phyloP scores from a whole-genome alignment of 2,329 filamentous ascomycete species.

The Pseudovirgaria hyperparasitica region DNA sequence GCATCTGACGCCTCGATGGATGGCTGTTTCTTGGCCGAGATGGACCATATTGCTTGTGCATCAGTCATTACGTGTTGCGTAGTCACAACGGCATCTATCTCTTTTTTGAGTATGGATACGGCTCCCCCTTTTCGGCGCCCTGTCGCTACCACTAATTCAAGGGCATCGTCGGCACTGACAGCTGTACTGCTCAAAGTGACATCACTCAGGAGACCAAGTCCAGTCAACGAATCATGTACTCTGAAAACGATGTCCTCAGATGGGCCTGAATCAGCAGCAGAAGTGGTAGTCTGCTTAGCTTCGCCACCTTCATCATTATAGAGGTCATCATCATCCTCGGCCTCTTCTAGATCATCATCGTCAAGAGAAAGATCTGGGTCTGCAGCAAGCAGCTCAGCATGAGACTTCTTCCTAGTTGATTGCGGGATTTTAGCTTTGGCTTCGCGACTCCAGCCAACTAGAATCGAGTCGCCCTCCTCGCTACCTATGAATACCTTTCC shows the following conservation, averaged over 20 bases:
- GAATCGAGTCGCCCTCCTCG: conserved; percentile 65
- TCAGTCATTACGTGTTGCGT: conserved; percentile 60
- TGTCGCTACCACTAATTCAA: conserved; percentile 43
- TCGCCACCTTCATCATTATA: conserved; percentile 45
- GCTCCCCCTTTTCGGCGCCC: conserved; percentile 56
- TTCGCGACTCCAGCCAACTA: conserved; percentile 69
- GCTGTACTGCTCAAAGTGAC: conserved; percentile 53
- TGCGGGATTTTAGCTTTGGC: conserved; percentile 47
- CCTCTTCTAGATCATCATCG: conserved; percentile 45
- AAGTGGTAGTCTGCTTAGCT: conserved; percentile 25
- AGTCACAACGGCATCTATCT: conserved; percentile 61
- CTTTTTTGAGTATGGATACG: conserved; percentile 63
- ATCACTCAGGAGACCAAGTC: conserved; percentile 67
- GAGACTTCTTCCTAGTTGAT: conserved; percentile 48
- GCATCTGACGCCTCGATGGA: conserved; percentile 38
- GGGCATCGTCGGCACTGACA: conserved; percentile 7
- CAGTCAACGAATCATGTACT: conserved; percentile 63
- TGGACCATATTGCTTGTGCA: conserved; percentile 69
- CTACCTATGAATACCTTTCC: conserved; percentile 74
- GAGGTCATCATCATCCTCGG: conserved; percentile 47
- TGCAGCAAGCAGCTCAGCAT: conserved; percentile 45
- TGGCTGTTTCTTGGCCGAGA: conserved; percentile 55
- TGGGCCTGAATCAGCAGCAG: conserved; percentile 30
- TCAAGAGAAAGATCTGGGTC: conserved; percentile 32
- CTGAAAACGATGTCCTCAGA: conserved; percentile 59